Conservation (phyloP, 768 basidiomycete genomes). For the Sutorius australiensis region DNA sequence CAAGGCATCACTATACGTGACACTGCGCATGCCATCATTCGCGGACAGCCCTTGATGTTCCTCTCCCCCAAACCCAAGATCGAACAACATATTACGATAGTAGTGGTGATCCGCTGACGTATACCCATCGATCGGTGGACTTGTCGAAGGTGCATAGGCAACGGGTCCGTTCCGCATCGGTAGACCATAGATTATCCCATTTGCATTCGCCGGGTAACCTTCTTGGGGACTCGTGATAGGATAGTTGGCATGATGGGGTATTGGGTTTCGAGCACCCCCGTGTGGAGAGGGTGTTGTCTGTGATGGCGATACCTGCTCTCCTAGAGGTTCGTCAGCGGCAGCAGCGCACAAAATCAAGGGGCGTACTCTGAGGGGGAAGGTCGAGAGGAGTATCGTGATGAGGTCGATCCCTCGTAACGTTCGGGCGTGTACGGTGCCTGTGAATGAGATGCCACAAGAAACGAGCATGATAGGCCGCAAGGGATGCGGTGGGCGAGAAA, state of each 20-base stretch:
- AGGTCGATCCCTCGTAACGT: slow-evolving; percentile 35
- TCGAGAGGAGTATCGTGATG: slow-evolving; percentile 48
- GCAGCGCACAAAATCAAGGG: not conserved
- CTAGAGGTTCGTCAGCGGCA: slow-evolving; percentile 17
- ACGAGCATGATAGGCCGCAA: slow-evolving; percentile 74
- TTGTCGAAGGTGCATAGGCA: slow-evolving; percentile 32
- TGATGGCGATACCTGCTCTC: slow-evolving; percentile 17
- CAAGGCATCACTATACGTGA: slow-evolving; percentile 34
- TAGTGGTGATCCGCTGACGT: slow-evolving; percentile 60
- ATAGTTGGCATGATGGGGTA: slow-evolving; percentile 17
- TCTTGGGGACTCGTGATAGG: slow-evolving; percentile 17
- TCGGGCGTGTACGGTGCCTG: slow-evolving; percentile 49
- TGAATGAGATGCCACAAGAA: slow-evolving; percentile 73
- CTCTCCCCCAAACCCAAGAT: slow-evolving; percentile 60
- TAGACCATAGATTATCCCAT: slow-evolving; percentile 11
- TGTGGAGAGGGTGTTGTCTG: slow-evolving; percentile 26
- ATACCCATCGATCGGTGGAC: slow-evolving; percentile 22
- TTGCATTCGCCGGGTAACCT: slow-evolving; percentile 13
- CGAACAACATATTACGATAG: slow-evolving; percentile 71
- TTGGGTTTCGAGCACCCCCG: slow-evolving; percentile 8
- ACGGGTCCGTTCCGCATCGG: slow-evolving; percentile 13
- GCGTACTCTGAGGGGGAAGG: slow-evolving; percentile 52
- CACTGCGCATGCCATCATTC: slow-evolving; percentile 24
- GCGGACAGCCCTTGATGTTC: slow-evolving; percentile 24
- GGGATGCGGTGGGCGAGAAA: slow-evolving; percentile 55